Conservation (phyloP, 352 stramenopile genomes). For the Pythium phragmitis region DNA sequence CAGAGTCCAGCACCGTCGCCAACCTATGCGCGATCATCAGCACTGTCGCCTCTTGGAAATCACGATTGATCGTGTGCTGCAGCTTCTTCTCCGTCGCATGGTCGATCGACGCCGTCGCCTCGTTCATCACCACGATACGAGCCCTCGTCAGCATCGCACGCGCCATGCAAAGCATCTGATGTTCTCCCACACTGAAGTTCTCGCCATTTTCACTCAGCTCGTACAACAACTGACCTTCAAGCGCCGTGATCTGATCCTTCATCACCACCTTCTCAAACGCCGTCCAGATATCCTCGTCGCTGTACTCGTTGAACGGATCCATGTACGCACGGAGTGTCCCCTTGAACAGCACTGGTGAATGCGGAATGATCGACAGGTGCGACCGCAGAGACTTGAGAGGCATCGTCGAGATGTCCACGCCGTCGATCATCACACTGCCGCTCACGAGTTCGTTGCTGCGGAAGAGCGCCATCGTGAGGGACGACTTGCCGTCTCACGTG, state of each 20-base stretch:
- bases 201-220: slow-evolving; percentile 85
- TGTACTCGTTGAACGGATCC: slow-evolving; percentile 75
- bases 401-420: slow-evolving; percentile 29
- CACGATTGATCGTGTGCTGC: slow-evolving; percentile 76
- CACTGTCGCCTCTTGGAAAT: slow-evolving; percentile 92
- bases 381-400: slow-evolving; percentile 25
- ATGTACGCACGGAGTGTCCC: slow-evolving; percentile 61
- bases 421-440: slow-evolving; percentile 35
- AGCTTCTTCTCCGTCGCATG: slow-evolving; percentile 72
- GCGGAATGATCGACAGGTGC: slow-evolving; percentile 35
- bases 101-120: slow-evolving; percentile 79
- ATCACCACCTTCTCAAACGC: slow-evolving; percentile 75
- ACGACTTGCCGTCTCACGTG: slow-evolving; percentile 86
- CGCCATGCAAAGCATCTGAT: slow-evolving; percentile 96
- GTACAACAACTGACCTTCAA: slow-evolving; percentile 27
- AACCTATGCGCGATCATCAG: slow-evolving; percentile 96
- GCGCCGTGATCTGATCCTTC: slow-evolving; percentile 28
- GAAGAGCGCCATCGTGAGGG: slow-evolving; percentile 90
- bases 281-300: slow-evolving; percentile 61
- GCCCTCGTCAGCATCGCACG: slow-evolving; percentile 91
- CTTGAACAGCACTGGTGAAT: slow-evolving; percentile 86
- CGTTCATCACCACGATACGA: slow-evolving; percentile 83
- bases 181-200: slow-evolving; percentile 95
- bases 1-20: slow-evolving; percentile 96
- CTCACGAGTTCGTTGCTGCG: slow-evolving; percentile 89